These are phyloP conservation scores for Cystobasidium sp. DNA, from an alignment of 1,284 basidiomycete genomes.

Conservation along the genomic window DNA sequence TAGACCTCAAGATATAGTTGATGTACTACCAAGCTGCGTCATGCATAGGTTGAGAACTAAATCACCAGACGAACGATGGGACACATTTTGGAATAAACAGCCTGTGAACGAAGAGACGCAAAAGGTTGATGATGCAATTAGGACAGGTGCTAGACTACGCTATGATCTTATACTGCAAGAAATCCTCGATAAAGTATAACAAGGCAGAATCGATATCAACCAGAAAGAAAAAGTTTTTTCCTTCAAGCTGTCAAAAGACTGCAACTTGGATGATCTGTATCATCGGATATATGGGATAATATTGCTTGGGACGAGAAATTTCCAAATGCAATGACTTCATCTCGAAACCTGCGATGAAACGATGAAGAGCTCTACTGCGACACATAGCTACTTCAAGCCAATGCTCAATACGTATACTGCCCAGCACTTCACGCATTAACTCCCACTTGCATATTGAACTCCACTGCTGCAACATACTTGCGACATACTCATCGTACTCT, in stretches of 20 bases:
- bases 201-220: background rate
- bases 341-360: too few species aligned
- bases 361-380: too few species aligned
- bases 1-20: conserved; percentile 9
- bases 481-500: too few species aligned
- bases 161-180: background rate
- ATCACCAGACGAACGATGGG: conserved; percentile 13
- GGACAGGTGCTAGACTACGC: background rate
- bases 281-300: too few species aligned
- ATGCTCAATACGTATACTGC: too few species aligned
- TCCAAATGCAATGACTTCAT: too few species aligned
- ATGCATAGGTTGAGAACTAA: conserved; percentile 1
- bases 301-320: too few species aligned
- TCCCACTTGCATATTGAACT: too few species aligned
- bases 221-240: background rate
- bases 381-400: too few species aligned
- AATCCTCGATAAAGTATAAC: conserved; percentile 12
- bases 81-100: conserved; percentile 20
- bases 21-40: conserved; percentile 16
- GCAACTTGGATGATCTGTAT: too few species aligned
- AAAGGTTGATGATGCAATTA: background rate
- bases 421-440: too few species aligned
- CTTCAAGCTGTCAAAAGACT: background rate
- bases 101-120: background rate
- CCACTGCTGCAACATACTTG: too few species aligned